Base-by-base conservation (phyloP, 2,329 filamentous ascomycete genomes). In the Aspergillus pseudoterreus region DNA sequence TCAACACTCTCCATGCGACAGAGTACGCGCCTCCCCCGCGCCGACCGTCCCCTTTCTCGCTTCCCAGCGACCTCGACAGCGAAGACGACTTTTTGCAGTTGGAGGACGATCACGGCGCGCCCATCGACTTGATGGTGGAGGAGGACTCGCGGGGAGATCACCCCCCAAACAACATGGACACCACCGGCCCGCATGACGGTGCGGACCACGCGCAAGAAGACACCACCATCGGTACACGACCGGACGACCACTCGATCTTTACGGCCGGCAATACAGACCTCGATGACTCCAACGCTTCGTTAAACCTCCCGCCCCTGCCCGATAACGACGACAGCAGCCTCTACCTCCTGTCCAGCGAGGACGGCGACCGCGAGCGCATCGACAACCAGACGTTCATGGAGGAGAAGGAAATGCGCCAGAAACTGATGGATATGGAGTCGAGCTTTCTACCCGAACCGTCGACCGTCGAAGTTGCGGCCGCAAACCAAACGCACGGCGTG, bases 371-470 rank as follows among this genome's bases (percentile, higher is more conserved):
- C 44, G 64, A 71, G 45, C 66, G 62, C 45, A 57, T 54, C 35
- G 68, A 68, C 35, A 73, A 74, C 45, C 69, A 73, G 50, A 75
- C 71, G 1, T 61, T 73, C 24, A 62, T 83, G 33, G 76, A 82
- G 58, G 82, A 85, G 64, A 72, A 71, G 47, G 81, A 83, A 60
- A 83, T 85, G 79, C 77, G 78, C 57, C 74, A 77, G 51, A 79
- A 79, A 56, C 65, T 85, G 56, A 77, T 82, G 74, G 82, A 85
- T 57, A 75, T 84, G 50, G 82, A 85, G 63, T 85, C 82, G 3
- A 85, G 82, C 61, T 85, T 85, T 58, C 55, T 85, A 42, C 82
- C 82, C 0, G 81, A 84, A 43, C 71, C 75, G 2, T 78, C 78
- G 2, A 70, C 71, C 2, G 66, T 77, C 19, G 69, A 71, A 15